Evolutionary conservation across 306 rosid genomes (phyloP), one percentile per base, ranked within the genome.

Genomic region (Castanopsis chinensis): DNA sequence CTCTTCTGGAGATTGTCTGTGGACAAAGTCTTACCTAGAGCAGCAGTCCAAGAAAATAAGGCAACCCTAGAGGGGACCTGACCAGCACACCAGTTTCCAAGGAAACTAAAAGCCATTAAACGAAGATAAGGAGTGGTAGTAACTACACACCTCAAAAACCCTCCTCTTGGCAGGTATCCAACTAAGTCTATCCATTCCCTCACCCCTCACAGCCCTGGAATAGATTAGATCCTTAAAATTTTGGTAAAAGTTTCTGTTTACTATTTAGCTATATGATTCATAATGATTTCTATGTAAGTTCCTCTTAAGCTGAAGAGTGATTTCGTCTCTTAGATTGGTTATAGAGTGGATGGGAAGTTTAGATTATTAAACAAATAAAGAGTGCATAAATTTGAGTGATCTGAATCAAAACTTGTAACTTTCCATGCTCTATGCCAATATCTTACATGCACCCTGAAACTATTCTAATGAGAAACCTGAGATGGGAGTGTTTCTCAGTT

Each of bases 231-330:
- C 45, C 45, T 7, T 37, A 8, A 37, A 37, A 7, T n/a, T 21
- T 11, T 74, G 60, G n/a, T 3, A 3, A 53, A 69, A 69, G 30
- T 17, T 25, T 56, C 1, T 35, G 7, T 55, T n/a, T 27, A 23
- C 37, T 27, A 37, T 1, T 72, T 6, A 55, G 6, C 21, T 52
- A 27, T 20, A 7, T 21, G 14, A n/a, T 5, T 65, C 20, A 21
- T 65, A 1, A 15, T 18, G 19, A 30, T 17, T 2, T 43, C 74
- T 45, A 25, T 74, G 20, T 43, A 61, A 14, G 57, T 77, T 69
- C 59, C 53, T n/a, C 58, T 12, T 37, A 71, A 79, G 76, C 71
- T 72, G 64, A 53, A 52, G 4, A 63, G 20, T 18, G 65, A 58
- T 37, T 73, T 37, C 25, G 5, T 30, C 56, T 69, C 8, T 28